Base-by-base conservation (phyloP, 352 stramenopile species). In the Phytophthora colocasiae region DNA sequence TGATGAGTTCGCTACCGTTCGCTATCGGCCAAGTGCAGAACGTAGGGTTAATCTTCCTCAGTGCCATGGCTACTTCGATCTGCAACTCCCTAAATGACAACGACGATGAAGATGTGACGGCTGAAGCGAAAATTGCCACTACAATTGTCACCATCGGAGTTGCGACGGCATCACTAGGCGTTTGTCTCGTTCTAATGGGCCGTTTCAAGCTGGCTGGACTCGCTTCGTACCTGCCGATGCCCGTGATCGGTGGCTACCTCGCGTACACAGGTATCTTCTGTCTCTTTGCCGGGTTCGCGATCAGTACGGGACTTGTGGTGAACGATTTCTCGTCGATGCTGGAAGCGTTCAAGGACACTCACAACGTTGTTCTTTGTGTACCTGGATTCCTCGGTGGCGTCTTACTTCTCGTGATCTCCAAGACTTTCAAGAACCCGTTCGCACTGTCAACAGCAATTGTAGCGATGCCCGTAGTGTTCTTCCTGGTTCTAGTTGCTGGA, bases 21-120 rank as follows among this genome's bases (percentile, higher is more conserved):
- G 96, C 97, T 9, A 98, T 99, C 29, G 97, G 96, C 4, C 96
- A 98, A 68, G 97, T 99, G 0, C 97, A 99, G 75, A 96, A 99
- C 73, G 96, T 97, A 6, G 97, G 97, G 1, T 85, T 99, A 6
- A 99, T 99, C 65, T 99, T 99, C 74, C 80, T 99, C 27, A 91
- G 77, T 31, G 80, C 84, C 41, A 99, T 99, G 66, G 93, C 97
- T 1, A 87, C 72, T 68, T 98, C 83, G 72, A 92, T 92, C 47
- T 97, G 67, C 75, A 85, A 68, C 51, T 81, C 63, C 80, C 73
- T 98, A 15, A 72, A 90, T 24, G 78, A 85, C 15, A 63, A 85
- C n/a, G 81, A 70, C 47, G 43, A 64, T n/a, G 81, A 66, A 55
- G 44, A 63, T n/a, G 54, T 78, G 4, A 59, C 78, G 31, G 55